A percentile compares a stretch with the other conserved stretches of the same genome.
Evolutionary conservation across 2,329 filamentous ascomycete species (phyloP).

Genomic region (Simplicillium sp.): DNA sequence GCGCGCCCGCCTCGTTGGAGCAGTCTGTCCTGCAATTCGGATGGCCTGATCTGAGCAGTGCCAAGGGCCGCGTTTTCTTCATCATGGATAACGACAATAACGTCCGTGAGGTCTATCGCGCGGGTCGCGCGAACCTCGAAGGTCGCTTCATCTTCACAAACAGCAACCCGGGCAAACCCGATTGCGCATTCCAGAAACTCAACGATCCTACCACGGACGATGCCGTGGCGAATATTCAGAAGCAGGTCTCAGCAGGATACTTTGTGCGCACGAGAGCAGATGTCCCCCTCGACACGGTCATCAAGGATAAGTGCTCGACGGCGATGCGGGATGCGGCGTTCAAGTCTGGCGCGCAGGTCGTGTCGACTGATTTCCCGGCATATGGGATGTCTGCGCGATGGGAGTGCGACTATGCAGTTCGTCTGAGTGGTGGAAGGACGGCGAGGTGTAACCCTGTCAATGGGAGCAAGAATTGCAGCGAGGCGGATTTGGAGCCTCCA

Average conservation of each 20-base stretch:
- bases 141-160: slow-evolving; percentile 39
- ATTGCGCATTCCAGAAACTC: slow-evolving; percentile 36
- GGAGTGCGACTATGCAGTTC: slow-evolving; percentile 31
- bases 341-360: slow-evolving; percentile 36
- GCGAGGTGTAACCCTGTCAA: slow-evolving; percentile 23
- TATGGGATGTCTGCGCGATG: slow-evolving; percentile 36
- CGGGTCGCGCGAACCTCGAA: slow-evolving; percentile 22
- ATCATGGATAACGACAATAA: slow-evolving; percentile 37
- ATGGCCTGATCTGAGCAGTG: slow-evolving; percentile 35
- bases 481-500: slow-evolving; percentile 10
- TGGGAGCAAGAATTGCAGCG: slow-evolving; percentile 9
- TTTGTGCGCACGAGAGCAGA: slow-evolving; percentile 39
- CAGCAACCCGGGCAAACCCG: slow-evolving; percentile 29
- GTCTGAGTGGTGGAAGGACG: slow-evolving; percentile 11
- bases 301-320: slow-evolving; percentile 26
- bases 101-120: slow-evolving; percentile 28
- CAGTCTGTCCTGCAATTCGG: slow-evolving; percentile 32
- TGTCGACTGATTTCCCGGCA: slow-evolving; percentile 36
- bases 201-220: slow-evolving; percentile 28
- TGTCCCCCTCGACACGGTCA: slow-evolving; percentile 31
- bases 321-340: slow-evolving; percentile 30
- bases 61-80: slow-evolving; percentile 36
- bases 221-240: slow-evolving; percentile 28
- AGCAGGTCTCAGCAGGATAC: slow-evolving; percentile 34
- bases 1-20: slow-evolving; percentile 30